Percentiles rank a stretch among this genome's conserved stretches.
These are phyloP conservation scores for Aspergillus fumigatiaffinis DNA, from an alignment of 2,329 filamentous ascomycete species.

Conservation along the genomic window DNA sequence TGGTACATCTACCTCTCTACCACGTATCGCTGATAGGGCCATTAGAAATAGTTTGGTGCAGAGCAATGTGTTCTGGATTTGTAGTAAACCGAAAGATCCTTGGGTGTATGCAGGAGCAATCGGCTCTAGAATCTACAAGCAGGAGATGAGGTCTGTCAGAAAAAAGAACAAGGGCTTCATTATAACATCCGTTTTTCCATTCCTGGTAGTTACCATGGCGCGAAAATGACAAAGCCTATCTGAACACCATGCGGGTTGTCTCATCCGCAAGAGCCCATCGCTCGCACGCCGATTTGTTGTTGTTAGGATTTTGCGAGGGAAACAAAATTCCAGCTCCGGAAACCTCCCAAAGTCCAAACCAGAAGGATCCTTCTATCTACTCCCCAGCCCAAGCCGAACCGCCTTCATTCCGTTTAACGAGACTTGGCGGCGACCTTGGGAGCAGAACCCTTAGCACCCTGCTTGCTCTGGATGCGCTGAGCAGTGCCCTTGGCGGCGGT, in stretches of 20 bases:
- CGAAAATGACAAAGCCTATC: conserved; percentile 20
- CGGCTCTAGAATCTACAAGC: conserved; percentile 10
- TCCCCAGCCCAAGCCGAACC: conserved; percentile 29
- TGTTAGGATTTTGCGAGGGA: conserved; percentile 1
- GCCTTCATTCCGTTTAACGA: conserved; percentile 59
- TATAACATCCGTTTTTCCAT: conserved; percentile 26
- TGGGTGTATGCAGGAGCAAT: conserved; percentile 1
- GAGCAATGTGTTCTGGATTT: not conserved
- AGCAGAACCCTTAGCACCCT: conserved; percentile 87
- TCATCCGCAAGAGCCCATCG: conserved; percentile 20
- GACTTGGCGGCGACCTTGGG: conserved; percentile 80
- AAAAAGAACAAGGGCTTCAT: conserved; percentile 12
- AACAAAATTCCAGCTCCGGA: conserved; percentile 26
- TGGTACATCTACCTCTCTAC: not conserved
- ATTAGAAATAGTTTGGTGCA: not conserved
- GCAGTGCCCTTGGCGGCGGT: conserved; percentile 71
- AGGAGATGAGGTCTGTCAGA: conserved; percentile 1
- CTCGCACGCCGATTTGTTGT: conserved; percentile 21
- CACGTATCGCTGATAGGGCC: not conserved
- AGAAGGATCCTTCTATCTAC: conserved; percentile 19
- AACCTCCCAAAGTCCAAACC: conserved; percentile 20
- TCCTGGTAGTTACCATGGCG: conserved; percentile 19
- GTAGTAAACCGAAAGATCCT: not conserved
- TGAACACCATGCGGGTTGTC: conserved; percentile 17
- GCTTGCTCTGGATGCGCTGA: conserved; percentile 85